Base-by-base conservation (phyloP, 176 grass and related monocot genomes). In the Oryza glaberrima region DNA sequence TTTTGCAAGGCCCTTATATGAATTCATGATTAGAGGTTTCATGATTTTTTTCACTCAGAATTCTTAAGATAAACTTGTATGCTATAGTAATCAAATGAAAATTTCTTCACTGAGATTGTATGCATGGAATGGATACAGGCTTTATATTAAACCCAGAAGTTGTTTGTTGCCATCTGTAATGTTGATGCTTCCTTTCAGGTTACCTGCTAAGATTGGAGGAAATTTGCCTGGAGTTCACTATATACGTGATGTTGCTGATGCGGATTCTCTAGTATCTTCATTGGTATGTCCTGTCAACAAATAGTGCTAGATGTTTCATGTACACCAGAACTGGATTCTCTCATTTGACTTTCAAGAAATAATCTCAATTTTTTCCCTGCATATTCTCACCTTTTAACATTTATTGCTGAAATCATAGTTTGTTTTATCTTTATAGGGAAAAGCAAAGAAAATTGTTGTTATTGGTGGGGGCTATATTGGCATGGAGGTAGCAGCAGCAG, bases 381-480 rank as follows among this genome's bases (percentile, higher is more conserved):
- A 70, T 86, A 68, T 70, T 67, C 12, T 38, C 36, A 38, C 36
- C 30, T 66, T 82, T 49, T 48, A 80, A 35, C 11, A 22, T 66
- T 46, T 86, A 65, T 38, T 82, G 14, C 40, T 77, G 44, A 76
- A 46, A 61, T 71, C n/a, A 65, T 78, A 61, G 70, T 56, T 86
- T 79, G 4, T 74, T 74, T 43, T 75, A 16, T 56, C 67, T 72
- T 87, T 28, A 56, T 86, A 98, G 96, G 87, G 88, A 78, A 94
- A 54, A 71, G 83, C 93, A 76, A 94, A 95, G 76, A 98, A 94
- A 45, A 49, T 98, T 75, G 89, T 87, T 65, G 74, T 98, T 86
- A 92, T 98, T 77, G 96, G 96, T 68, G 96, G 96, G 81, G 96
- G 96, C 26, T 98, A 98, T 87, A 98, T 98, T 89, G 96, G 96